Evolutionary conservation across 2,329 filamentous ascomycete genomes (phyloP).

Genomic region (Acephala macrosclerotiorum): DNA sequence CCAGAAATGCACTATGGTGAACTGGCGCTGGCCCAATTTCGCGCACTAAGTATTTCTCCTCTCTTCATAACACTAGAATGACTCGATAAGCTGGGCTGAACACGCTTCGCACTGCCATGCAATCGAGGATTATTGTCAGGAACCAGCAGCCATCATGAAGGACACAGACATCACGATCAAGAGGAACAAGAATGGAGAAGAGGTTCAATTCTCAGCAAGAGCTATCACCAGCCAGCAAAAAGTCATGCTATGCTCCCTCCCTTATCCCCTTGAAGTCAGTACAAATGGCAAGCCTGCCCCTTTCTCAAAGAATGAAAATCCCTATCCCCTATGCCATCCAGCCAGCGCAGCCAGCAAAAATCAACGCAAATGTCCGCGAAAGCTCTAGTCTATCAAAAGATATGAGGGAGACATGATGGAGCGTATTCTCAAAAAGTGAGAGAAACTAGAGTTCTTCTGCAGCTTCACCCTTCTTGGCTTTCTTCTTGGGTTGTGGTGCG

Average conservation of each 20-base stretch:
- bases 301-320: background rate
- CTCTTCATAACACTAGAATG: background rate
- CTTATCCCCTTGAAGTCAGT: background rate
- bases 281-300: conserved; percentile 8
- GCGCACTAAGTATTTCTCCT: background rate
- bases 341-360: conserved; percentile 5
- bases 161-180: background rate
- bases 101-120: background rate
- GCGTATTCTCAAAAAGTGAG: conserved; percentile 7
- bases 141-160: background rate
- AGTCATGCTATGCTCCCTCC: background rate
- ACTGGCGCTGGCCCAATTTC: background rate
- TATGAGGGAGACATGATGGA: conserved; percentile 24
- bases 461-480: conserved; percentile 62
- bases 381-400: conserved; percentile 23
- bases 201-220: background rate
- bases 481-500: conserved; percentile 68
- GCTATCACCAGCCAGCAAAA: background rate
- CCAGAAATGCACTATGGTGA: background rate
- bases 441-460: conserved; percentile 43
- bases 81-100: too few relatives aligned
- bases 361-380: background rate
- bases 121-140: background rate
- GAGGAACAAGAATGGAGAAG: background rate
- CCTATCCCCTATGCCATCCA: background rate